Percentiles rank a stretch among this genome's conserved stretches.
Conservation (phyloP, 1,284 basidiomycete genomes). For the Puccinia coronata region DNA sequence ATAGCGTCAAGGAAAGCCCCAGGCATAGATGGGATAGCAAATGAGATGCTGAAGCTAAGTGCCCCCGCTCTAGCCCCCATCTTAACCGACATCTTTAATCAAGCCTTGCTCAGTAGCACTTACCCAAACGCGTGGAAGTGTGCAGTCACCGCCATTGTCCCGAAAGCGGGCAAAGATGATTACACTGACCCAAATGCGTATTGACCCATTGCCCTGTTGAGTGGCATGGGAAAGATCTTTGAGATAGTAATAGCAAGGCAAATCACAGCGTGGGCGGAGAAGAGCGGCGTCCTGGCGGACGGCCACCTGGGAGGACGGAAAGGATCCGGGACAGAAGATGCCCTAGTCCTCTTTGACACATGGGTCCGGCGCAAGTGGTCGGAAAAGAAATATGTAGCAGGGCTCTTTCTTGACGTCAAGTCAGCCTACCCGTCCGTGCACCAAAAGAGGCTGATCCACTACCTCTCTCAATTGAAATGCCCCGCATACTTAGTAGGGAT, state of each 20-base stretch:
- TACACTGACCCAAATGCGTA: background rate
- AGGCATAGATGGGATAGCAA: too few species aligned
- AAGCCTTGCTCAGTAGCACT: background rate
- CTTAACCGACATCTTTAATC: background rate
- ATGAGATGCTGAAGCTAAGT: background rate
- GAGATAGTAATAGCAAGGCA: background rate
- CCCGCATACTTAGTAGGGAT: background rate
- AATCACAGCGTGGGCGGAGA: background rate
- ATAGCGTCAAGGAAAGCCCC: too few species aligned
- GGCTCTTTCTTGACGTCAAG: conserved; percentile 21
- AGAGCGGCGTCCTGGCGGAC: background rate
- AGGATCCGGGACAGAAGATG: too few species aligned
- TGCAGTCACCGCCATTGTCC: conserved; percentile 19
- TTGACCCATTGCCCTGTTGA: too few species aligned
- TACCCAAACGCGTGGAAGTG: conserved; percentile 7
- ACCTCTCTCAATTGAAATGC: background rate
- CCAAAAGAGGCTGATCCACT: background rate
- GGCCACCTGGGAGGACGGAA: background rate
- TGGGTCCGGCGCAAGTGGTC: background rate
- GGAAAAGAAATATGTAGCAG: background rate
- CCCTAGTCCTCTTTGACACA: too few species aligned
- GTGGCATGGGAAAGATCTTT: background rate
- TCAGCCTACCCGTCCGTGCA: conserved; percentile 20
- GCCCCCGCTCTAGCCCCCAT: background rate
- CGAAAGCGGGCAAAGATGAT: conserved; percentile 3